These are phyloP conservation scores for Macrolepiota albuminosa DNA, from an alignment of 768 basidiomycete species.

Conservation along the genomic window DNA sequence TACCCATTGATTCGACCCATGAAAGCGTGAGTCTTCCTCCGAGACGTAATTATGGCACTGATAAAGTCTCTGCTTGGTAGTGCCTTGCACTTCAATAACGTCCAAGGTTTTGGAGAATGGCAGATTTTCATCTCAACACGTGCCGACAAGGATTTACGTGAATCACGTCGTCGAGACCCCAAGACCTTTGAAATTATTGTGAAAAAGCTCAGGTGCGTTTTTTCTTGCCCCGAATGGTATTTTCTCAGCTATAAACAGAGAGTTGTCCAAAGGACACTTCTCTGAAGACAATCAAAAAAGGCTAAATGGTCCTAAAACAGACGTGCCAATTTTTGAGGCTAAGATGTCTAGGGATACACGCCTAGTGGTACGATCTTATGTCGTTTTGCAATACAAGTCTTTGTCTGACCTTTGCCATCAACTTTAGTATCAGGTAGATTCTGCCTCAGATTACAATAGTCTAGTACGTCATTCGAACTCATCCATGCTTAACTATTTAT, in stretches of 20 bases:
- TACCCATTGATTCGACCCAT: conserved; percentile 50
- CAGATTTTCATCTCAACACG: conserved; percentile 48
- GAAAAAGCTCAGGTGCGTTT: conserved; percentile 62
- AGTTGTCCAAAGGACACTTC: conserved; percentile 43
- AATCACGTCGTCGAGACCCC: conserved; percentile 37
- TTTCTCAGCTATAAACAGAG: conserved; percentile 31
- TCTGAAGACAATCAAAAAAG: conserved; percentile 13
- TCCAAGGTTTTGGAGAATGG: conserved; percentile 63
- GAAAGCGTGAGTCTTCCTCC: conserved; percentile 35
- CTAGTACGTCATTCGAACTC: not conserved
- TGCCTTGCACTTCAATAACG: conserved; percentile 54
- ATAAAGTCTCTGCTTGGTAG: conserved; percentile 14
- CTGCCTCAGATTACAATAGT: conserved; percentile 8
- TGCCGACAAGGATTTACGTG: conserved; percentile 46
- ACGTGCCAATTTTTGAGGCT: conserved; percentile 14
- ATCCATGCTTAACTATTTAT: not conserved
- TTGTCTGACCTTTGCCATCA: not conserved
- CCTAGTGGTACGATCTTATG: conserved; percentile 8
- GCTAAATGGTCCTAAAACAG: conserved; percentile 9
- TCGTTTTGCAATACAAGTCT: not conserved
- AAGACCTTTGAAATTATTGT: conserved; percentile 49
- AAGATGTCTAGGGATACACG: conserved; percentile 13
- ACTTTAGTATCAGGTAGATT: conserved; percentile 15
- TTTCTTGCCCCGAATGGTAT: not conserved
- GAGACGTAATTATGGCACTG: not conserved